Evolutionary conservation across 345 rosid genomes (phyloP).

Genomic region (Diplotaxis tenuifolia): DNA sequence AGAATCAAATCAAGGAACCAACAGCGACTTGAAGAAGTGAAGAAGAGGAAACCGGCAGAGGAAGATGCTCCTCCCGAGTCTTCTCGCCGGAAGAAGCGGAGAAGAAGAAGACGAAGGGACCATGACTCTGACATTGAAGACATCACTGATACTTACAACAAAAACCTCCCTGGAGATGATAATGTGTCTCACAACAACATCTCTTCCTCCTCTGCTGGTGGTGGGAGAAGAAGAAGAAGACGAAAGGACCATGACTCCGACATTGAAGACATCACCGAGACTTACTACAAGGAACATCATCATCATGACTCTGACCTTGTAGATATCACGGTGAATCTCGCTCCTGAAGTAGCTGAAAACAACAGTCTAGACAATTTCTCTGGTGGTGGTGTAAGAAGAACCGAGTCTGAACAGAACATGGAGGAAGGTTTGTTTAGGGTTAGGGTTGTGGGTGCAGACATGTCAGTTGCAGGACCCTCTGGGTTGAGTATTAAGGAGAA

Average conservation of each 20-base stretch:
- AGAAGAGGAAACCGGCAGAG: neutral
- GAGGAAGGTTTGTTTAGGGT: neutral
- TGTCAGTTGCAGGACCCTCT: neutral
- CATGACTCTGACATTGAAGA: neutral
- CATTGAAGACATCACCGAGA: neutral
- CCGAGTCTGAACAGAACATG: neutral
- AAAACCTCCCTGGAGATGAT: too few relatives aligned
- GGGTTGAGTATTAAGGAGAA: neutral
- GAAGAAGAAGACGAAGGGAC: neutral
- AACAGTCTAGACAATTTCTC: neutral
- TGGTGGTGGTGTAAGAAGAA: neutral
- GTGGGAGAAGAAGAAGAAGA: neutral
- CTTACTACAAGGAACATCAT: neutral
- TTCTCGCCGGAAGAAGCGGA: neutral
- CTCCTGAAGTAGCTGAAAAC: neutral
- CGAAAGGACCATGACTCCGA: neutral
- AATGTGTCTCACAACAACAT: too few relatives aligned
- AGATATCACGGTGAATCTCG: neutral
- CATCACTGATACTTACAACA: neutral
- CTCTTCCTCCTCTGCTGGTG: too few relatives aligned
- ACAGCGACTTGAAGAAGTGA: constrained; percentile 4
- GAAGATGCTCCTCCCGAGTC: neutral
- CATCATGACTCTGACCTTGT: neutral
- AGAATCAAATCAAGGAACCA: neutral
- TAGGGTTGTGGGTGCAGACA: neutral